A percentile compares a stretch with the other conserved stretches of the same genome.
Conservation (phyloP, 2,329 filamentous ascomycete genomes). For the Alternaria triticina region DNA sequence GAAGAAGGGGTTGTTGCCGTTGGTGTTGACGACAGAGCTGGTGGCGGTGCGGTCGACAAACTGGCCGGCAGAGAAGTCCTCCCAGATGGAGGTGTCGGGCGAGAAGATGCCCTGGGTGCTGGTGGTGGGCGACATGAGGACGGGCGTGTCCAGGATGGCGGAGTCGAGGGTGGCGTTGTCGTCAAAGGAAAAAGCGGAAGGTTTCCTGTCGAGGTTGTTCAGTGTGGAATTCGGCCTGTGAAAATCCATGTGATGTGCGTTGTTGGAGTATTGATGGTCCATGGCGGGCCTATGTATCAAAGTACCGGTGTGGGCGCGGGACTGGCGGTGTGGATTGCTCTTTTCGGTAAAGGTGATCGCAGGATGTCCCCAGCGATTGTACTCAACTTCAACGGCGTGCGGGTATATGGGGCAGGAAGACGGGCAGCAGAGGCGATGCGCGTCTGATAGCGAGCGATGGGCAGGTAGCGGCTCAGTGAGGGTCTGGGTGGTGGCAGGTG, state of each 20-base stretch:
- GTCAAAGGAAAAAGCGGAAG: conserved; percentile 54
- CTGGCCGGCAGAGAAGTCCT: conserved; percentile 52
- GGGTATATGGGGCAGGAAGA: conserved; percentile 3
- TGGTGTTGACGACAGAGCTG: conserved; percentile 49
- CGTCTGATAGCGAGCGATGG: conserved; percentile 10
- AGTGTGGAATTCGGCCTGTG: conserved; percentile 47
- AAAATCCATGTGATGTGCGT: conserved; percentile 45
- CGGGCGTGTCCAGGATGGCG: conserved; percentile 47
- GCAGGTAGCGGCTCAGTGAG: conserved; percentile 15
- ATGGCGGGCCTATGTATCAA: conserved; percentile 50
- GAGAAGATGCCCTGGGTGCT: conserved; percentile 59
- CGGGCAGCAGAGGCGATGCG: conserved; percentile 16
- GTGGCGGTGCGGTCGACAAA: conserved; percentile 47
- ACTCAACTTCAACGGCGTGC: conserved; percentile 10
- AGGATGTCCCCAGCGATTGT: conserved; percentile 19
- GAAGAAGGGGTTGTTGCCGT: conserved; percentile 57
- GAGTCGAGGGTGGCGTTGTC: conserved; percentile 62
- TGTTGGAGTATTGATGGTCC: conserved; percentile 39
- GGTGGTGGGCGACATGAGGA: conserved; percentile 58
- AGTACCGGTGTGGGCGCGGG: conserved; percentile 48
- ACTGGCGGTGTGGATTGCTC: conserved; percentile 49
- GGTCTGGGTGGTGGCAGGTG: conserved; percentile 20
- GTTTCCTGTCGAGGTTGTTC: conserved; percentile 47
- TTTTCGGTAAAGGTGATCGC: conserved; percentile 40
- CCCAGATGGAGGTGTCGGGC: conserved; percentile 58